Base-by-base conservation (phyloP, 208 protist species). In the Trypanosoma platydactyli region DNA sequence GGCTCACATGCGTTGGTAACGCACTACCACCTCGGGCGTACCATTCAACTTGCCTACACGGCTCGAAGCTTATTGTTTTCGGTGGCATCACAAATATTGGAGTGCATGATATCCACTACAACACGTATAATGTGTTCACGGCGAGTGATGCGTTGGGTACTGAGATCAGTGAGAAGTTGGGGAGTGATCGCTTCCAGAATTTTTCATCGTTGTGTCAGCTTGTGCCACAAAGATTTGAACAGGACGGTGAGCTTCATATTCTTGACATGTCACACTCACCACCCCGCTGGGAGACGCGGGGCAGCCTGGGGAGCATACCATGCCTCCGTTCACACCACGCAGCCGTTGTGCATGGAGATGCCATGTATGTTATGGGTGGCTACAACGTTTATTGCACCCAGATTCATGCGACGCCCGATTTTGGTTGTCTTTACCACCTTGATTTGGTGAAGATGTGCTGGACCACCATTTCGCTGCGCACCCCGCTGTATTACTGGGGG, bases 361-460 rank as follows among this genome's bases (percentile, higher is more conserved):
- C 55, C n/a, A 74, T 74, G 68, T 74, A 50, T 35, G 41, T 74
- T 0, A 20, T 67, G 1, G 68, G 68, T 25, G 68, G 68, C 4
- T 74, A 68, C 61, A 68, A 59, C 42, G 44, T 65, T 40, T 24
- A 74, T 40, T n/a, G 7, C 11, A 2, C 45, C 38, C 24, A 48
- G n/a, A 45, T 29, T 6, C n/a, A 52, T 1, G 12, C 42, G 41
- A 22, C 22, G 13, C 33, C 11, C 5, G 64, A 60, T 6, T 52
- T 59, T 30, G 54, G 54, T 16, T 54, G 44, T 46, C 3, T 69
- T 3, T 62, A 69, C 54, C 42, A 27, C 29, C 22, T 69, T 41
- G 44, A 69, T 20, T 38, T 69, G 0, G 22, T 12, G 18, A 24
- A 27, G 16, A 11, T 33, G 38, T 40, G 42, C 16, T 62, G 64